A percentile compares a stretch with the other conserved stretches of the same genome.
These are phyloP conservation scores for Nicotiana attenuata DNA, from an alignment of 257 asterid genomes.

Conservation along the genomic window DNA sequence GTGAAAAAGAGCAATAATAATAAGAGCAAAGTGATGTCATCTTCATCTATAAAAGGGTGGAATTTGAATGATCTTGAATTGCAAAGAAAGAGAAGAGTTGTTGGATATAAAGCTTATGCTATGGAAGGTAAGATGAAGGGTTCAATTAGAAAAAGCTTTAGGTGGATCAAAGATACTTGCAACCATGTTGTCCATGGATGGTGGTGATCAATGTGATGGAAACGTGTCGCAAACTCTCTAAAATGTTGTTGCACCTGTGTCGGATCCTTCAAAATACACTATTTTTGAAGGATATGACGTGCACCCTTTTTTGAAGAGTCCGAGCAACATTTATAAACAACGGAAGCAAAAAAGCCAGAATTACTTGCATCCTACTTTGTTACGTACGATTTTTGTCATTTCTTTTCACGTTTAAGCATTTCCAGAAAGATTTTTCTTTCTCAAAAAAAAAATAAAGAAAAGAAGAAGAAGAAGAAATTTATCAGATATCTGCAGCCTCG, in stretches of 20 bases:
- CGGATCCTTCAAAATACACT: too few relatives aligned
- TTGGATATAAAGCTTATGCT: slow-evolving; percentile 51
- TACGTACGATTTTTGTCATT: too few relatives aligned
- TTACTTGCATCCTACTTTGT: too few relatives aligned
- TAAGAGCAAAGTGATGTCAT: slow-evolving; percentile 34
- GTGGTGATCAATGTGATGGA: slow-evolving; percentile 27
- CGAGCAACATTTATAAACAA: too few relatives aligned
- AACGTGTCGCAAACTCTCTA: too few relatives aligned
- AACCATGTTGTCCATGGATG: slow-evolving; percentile 51
- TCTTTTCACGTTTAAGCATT: background rate
- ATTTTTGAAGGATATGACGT: too few relatives aligned
- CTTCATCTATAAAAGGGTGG: slow-evolving; percentile 34
- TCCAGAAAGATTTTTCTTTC: background rate
- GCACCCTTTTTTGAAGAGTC: too few relatives aligned
- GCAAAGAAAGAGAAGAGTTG: slow-evolving; percentile 82
- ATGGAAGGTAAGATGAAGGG: slow-evolving; percentile 73
- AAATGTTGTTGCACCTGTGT: accelerated
- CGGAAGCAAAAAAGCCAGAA: too few relatives aligned
- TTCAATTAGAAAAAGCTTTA: slow-evolving; percentile 57
- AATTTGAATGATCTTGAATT: slow-evolving; percentile 56
- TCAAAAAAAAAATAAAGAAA: background rate
- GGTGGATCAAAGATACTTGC: slow-evolving; percentile 74
- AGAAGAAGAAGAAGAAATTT: background rate
- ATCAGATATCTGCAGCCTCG: background rate
- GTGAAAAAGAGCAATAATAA: slow-evolving; percentile 31